phyloP scores from a whole-genome alignment of 768 basidiomycete genomes.

The Lactarius psammicola region DNA sequence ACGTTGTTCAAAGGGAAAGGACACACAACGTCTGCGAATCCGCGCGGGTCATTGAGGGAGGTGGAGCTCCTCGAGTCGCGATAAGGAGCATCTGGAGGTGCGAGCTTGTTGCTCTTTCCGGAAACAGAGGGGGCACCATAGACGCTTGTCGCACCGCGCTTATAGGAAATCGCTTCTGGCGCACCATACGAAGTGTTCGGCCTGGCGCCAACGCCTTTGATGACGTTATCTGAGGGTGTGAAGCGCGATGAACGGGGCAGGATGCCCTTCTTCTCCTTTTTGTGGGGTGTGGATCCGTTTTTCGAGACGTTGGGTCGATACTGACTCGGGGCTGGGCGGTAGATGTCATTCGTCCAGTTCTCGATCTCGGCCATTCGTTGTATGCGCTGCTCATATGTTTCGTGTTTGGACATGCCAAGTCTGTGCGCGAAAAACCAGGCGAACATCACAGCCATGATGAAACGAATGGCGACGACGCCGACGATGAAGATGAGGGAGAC shows the following conservation, averaged over 20 bases:
- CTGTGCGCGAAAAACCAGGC: slow-evolving; percentile 98
- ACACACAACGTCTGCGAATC: slow-evolving; percentile 67
- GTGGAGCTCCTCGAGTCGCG: slow-evolving; percentile 80
- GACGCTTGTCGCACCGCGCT: slow-evolving; percentile 46
- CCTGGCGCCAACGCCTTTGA: slow-evolving; percentile 51
- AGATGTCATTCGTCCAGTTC: slow-evolving; percentile 95
- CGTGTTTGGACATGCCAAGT: slow-evolving; percentile 88
- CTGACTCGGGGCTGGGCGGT: slow-evolving; percentile 85
- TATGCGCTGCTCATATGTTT: slow-evolving; percentile 92
- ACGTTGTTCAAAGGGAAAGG: slow-evolving; percentile 92
- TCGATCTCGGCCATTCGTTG: slow-evolving; percentile 88
- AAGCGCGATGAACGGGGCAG: slow-evolving; percentile 71
- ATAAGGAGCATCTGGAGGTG: slow-evolving; percentile 72
- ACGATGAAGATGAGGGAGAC: slow-evolving; percentile 96
- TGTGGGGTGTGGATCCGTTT: slow-evolving; percentile 50
- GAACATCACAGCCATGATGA: slow-evolving; percentile 95
- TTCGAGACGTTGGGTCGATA: slow-evolving; percentile 88
- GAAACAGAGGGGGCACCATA: slow-evolving; percentile 35
- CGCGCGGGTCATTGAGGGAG: slow-evolving; percentile 58
- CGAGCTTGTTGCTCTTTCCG: slow-evolving; percentile 48
- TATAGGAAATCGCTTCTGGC: slow-evolving; percentile 60
- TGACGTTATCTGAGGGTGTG: slow-evolving; percentile 65
- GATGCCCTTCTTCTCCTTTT: slow-evolving; percentile 53
- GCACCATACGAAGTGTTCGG: slow-evolving; percentile 65
- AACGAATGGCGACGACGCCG: slow-evolving; percentile 93